Evolutionary conservation across 768 basidiomycete genomes (phyloP), one percentile per base, ranked within the genome.

Genomic region (Boletellus ananas): DNA sequence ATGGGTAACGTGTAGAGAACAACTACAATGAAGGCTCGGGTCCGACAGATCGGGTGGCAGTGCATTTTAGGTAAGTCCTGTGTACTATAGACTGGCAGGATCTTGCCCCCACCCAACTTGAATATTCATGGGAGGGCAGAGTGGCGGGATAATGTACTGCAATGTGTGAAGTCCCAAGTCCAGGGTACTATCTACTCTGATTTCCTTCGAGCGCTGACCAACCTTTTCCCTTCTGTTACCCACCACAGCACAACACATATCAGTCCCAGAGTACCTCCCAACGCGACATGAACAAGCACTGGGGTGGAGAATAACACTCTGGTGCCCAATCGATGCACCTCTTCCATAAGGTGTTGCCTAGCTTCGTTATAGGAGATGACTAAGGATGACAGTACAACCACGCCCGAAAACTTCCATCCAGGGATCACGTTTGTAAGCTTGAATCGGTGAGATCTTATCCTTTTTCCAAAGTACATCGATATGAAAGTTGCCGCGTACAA

Each of bases 401-500:
- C 52, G 36, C 48, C 43, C 31, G 51, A 44, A 27, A 70, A 69
- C 35, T 50, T 61, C 67, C 67, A 63, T 3, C 56, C 49, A 1
- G 70, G 70, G 29, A 60, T 27, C 13, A 59, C 33, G 41, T 49
- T 51, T 14, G 43, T 25, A 39, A 58, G 34, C 20, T 9, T 40
- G 42, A 68, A 43, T 27, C 34, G 52, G 43, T 60, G 46, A 20
- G 43, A 50, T 25, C 49, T 48, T 40, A 27, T 37, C 43, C 56
- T 50, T 42, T 56, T 54, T 18, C 46, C 52, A 68, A 83, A 87
- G 63, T 75, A 90, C 2, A 51, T 51, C 5, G 62, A 60, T 13
- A 71, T 67, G 61, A 85, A 90, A 33, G 58, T 57, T 51, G 75
- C 67, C 36, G 79, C 79, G 62, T 87, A 90, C 23, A 70, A 58